Percentiles rank a stretch among this genome's conserved stretches.
Conservation (phyloP, 805 yeast species). For the Clavispora phyllophila region DNA sequence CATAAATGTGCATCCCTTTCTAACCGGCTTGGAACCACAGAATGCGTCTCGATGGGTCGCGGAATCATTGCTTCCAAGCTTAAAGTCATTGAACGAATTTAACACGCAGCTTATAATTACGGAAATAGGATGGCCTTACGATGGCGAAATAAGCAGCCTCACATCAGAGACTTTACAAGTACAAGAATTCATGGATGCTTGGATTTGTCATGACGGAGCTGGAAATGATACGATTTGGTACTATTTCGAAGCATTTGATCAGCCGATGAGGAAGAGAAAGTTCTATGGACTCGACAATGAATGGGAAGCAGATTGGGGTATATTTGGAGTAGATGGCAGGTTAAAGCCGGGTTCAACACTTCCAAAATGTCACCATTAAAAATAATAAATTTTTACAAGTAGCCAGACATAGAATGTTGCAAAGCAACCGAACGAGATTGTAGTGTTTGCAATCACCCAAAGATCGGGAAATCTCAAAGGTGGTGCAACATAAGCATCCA, state of each 20-base stretch:
- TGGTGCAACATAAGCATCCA: conserved; percentile 49
- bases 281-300: conserved; percentile 43
- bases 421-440: conserved; percentile 74
- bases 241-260: conserved; percentile 68
- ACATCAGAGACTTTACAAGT: not conserved
- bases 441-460: conserved; percentile 74
- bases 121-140: conserved; percentile 72
- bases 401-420: conserved; percentile 79
- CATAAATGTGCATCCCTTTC: conserved; percentile 64
- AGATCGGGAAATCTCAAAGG: conserved; percentile 72
- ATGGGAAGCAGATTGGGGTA: conserved; percentile 75
- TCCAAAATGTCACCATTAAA: conserved; percentile 1
- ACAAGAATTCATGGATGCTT: conserved; percentile 45
- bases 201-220: conserved; percentile 41
- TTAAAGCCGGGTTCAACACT: not conserved
- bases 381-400: conserved; percentile 40
- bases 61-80: conserved; percentile 38
- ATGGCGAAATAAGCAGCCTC: conserved; percentile 41
- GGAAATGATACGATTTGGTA: conserved; percentile 44
- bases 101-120: conserved; percentile 41
- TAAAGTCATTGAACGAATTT: conserved; percentile 16
- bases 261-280: conserved; percentile 55
- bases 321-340: conserved; percentile 29
- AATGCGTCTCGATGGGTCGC: conserved; percentile 50
- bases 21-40: conserved; percentile 49